Base-by-base conservation (phyloP, 257 asterid species). In the Salvia splendens region DNA sequence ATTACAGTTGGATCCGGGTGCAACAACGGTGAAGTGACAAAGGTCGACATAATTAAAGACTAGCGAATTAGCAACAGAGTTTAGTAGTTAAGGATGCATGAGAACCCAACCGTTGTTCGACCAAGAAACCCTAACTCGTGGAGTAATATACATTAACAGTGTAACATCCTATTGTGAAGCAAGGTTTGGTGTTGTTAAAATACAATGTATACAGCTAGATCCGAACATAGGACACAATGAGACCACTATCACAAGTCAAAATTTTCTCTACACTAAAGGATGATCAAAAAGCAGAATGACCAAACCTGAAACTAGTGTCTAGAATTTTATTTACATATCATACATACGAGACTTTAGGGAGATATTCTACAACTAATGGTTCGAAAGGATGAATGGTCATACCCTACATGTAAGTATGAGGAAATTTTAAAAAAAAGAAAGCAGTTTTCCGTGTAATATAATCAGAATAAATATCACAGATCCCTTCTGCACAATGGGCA, bases 401-500 rank as follows among this genome's bases (percentile, higher is more conserved):
- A 73, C 70, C 80, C 82, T 76, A 72, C 57, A 72, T 42, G 72
- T 67, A 75, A 67, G 78, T 74, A 55, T 67, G 62, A 72, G 75
- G 80, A 74, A 66, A 85, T 76, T 24, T 1, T 24, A 0, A 1
- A 24, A 40, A 28, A 73, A 77, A 61, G 20, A 17, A 69, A 84
- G 64, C 72, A 54, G 43, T 60, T 61, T 32, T 66, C 55, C 42
- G 68, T 67, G 48, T 69, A 70, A 77, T 78, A 75, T 68, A 71
- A 68, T 65, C 54, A 64, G 62, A 56, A 52, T 33, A 55, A 36
- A 38, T 46, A 73, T 84, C 85, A 92, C 76, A 92, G 92, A 73
- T 87, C 98, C 83, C 98, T 85, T 82, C 98, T 79, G 82, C 98
- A 92, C 86, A 92, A 55, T 71, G 98, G 98, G 80, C 98, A 92